phyloP scores from a whole-genome alignment of 2,329 filamentous ascomycete species.

The Cyphellophora attinorum region DNA sequence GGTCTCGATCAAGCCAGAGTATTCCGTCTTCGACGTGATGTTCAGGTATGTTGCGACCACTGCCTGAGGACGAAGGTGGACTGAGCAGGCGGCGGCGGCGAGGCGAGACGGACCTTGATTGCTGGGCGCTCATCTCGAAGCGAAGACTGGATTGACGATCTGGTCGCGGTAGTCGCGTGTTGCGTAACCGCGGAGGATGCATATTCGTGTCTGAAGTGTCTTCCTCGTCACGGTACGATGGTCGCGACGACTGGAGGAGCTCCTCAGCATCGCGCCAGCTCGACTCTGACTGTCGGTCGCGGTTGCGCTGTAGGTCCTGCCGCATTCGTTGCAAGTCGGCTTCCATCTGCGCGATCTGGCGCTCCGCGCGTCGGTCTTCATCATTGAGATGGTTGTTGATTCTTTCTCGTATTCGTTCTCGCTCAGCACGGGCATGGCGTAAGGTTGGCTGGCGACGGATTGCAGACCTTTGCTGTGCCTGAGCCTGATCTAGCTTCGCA shows the following conservation, averaged over 20 bases:
- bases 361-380: slow-evolving; percentile 6
- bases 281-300: too few relatives aligned
- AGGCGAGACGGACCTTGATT: slow-evolving; percentile 7
- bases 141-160: slow-evolving; percentile 25
- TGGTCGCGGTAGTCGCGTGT: slow-evolving; percentile 24
- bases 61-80: not conserved
- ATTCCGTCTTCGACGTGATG: too few relatives aligned
- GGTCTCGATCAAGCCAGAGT: not conserved
- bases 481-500: slow-evolving; percentile 43
- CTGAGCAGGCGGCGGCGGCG: slow-evolving; percentile 3
- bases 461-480: slow-evolving; percentile 41
- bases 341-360: slow-evolving; percentile 8
- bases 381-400: slow-evolving; percentile 5
- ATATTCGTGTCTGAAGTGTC: too few relatives aligned
- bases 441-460: slow-evolving; percentile 44
- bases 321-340: slow-evolving; percentile 11
- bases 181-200: too few relatives aligned
- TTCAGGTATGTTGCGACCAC: not conserved
- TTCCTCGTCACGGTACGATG: slow-evolving; percentile 20
- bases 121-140: slow-evolving; percentile 19
- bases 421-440: slow-evolving; percentile 10
- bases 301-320: not conserved
- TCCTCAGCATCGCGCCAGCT: slow-evolving; percentile 18
- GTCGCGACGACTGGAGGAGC: not conserved
- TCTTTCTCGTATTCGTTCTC: slow-evolving; percentile 10